A percentile compares a stretch with the other conserved stretches of the same genome.
These are phyloP conservation scores for Penicillium bialowiezense DNA, from an alignment of 495 filamentous ascomycete species.

Conservation along the genomic window DNA sequence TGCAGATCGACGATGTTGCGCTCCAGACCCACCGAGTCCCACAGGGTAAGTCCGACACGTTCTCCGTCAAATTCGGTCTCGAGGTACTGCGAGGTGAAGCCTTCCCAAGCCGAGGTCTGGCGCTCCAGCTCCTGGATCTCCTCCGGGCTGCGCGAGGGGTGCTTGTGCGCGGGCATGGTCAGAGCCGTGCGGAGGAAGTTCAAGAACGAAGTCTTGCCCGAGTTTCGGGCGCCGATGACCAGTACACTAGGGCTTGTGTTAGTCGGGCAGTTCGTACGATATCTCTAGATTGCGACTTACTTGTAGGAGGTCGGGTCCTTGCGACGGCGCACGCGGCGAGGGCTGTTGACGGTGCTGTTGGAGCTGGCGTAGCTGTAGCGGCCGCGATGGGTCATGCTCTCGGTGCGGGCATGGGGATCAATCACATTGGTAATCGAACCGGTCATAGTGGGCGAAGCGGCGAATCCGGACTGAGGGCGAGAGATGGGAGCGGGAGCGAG, in stretches of 20 bases:
- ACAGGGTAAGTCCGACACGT: slow-evolving; percentile 87
- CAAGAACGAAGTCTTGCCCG: slow-evolving; percentile 95
- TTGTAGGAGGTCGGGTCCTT: slow-evolving; percentile 98
- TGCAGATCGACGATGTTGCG: slow-evolving; percentile 92
- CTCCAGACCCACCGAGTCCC: slow-evolving; percentile 94
- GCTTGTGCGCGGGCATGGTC: slow-evolving; percentile 74
- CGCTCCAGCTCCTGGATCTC: slow-evolving; percentile 43
- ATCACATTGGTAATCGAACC: slow-evolving; percentile 50
- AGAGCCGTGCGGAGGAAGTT: slow-evolving; percentile 88
- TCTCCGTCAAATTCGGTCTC: slow-evolving; percentile 95
- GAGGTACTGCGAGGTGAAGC: slow-evolving; percentile 81
- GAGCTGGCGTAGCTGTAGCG: slow-evolving; percentile 97
- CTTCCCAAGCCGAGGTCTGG: slow-evolving; percentile 48
- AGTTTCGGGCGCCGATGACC: slow-evolving; percentile 82
- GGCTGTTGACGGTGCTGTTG: slow-evolving; percentile 89
- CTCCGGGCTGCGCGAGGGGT: slow-evolving; percentile 50
- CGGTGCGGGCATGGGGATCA: slow-evolving; percentile 77
- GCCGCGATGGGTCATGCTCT: slow-evolving; percentile 96
- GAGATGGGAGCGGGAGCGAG: neutral
- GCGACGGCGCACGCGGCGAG: slow-evolving; percentile 84
- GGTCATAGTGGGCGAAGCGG: slow-evolving; percentile 8
- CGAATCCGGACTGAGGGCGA: slow-evolving; percentile 21
- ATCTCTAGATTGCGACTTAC: too few species aligned
- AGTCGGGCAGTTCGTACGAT: too few species aligned
- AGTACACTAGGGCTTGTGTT: slow-evolving; percentile 69